phyloP scores from a whole-genome alignment of 768 basidiomycete genomes.

The Favolaschia claudopus region DNA sequence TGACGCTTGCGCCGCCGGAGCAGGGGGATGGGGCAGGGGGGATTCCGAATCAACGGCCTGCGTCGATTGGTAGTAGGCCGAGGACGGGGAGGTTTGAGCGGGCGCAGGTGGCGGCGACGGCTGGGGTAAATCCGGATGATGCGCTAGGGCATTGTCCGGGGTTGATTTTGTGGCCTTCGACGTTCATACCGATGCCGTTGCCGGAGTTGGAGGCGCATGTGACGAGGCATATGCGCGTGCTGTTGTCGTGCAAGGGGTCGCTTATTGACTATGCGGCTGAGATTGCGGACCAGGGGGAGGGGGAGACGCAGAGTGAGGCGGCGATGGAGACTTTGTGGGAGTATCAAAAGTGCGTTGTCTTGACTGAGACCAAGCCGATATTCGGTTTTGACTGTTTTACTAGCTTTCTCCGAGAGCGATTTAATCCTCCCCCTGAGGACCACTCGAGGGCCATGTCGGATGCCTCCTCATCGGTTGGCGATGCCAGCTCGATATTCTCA shows the following conservation, averaged over 20 bases:
- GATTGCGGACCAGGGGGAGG: constrained; percentile 28
- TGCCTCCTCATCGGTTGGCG: constrained; percentile 4
- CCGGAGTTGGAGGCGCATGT: constrained; percentile 58
- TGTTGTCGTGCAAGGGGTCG: constrained; percentile 53
- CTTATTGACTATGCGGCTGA: constrained; percentile 48
- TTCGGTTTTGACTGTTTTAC: background rate
- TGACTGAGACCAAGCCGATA: background rate
- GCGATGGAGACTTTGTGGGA: constrained; percentile 44
- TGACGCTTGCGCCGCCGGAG: constrained; percentile 63
- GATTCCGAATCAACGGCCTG: background rate
- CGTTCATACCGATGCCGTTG: constrained; percentile 49
- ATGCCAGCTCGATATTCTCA: constrained; percentile 19
- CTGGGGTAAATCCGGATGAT: constrained; percentile 4
- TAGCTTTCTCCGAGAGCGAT: constrained; percentile 34
- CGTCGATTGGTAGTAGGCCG: background rate
- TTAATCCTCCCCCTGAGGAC: constrained; percentile 28
- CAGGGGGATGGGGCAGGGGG: background rate
- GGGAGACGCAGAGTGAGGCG: constrained; percentile 31
- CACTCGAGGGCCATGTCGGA: constrained; percentile 13
- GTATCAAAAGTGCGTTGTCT: constrained; percentile 43
- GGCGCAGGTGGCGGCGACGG: background rate
- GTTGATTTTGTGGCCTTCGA: constrained; percentile 51
- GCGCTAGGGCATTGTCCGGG: constrained; percentile 52
- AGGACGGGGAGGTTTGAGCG: background rate
- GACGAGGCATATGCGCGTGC: constrained; percentile 52